These are phyloP conservation scores for Trichosporon sp. DNA, from an alignment of 1,284 basidiomycete genomes.

Conservation along the genomic window DNA sequence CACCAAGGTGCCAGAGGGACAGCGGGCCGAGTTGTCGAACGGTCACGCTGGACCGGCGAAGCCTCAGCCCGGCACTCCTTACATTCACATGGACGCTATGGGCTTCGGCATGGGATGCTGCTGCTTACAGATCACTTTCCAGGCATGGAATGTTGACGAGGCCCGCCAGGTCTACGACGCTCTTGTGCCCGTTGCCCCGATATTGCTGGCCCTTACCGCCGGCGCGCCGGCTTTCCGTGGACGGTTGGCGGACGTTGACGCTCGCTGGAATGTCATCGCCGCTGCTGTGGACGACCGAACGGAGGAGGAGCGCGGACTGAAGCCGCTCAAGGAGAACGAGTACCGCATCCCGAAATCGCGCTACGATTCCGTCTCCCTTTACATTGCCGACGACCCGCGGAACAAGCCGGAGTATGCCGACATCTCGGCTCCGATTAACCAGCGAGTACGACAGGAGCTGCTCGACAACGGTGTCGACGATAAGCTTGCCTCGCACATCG, in stretches of 20 bases:
- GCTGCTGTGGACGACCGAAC: constrained; percentile 96
- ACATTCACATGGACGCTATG: constrained; percentile 99
- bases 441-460: constrained; percentile 65
- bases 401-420: constrained; percentile 95
- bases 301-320: constrained; percentile 82
- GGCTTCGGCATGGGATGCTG: constrained; percentile 99
- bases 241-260: constrained; percentile 92
- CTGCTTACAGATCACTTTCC: constrained; percentile 96
- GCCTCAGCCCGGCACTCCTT: constrained; percentile 50
- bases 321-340: constrained; percentile 69
- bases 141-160: constrained; percentile 87
- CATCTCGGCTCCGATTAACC: constrained; percentile 71
- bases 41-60: constrained; percentile 36
- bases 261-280: constrained; percentile 96
- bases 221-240: constrained; percentile 92
- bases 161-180: constrained; percentile 92
- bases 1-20: constrained; percentile 51
- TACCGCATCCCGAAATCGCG: constrained; percentile 89
- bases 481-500: constrained; percentile 80
- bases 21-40: constrained; percentile 22
- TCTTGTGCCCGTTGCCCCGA: constrained; percentile 85
- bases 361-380: constrained; percentile 92
- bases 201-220: constrained; percentile 90
- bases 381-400: constrained; percentile 78
- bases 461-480: constrained; percentile 75